Percentiles rank a stretch among this genome's conserved stretches.
Evolutionary conservation across 208 protist species (phyloP).

Genomic region (Kentomonas sorsogonicus): DNA sequence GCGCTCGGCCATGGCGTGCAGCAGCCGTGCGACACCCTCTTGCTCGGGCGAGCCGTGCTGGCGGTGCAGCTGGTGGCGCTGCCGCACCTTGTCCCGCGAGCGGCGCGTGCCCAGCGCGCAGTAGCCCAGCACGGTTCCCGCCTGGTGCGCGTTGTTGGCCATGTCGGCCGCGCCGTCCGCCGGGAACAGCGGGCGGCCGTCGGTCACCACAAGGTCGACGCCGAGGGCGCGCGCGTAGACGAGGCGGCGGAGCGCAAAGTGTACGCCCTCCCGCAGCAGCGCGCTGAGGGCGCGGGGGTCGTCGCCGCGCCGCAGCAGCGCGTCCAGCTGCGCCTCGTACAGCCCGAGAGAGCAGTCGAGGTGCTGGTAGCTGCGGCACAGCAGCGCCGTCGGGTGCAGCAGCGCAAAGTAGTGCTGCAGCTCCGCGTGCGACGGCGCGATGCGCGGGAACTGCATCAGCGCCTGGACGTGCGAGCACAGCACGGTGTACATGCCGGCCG

Average conservation of each 20-base stretch:
- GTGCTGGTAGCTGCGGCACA: slow-evolving; percentile 12
- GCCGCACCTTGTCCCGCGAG: slow-evolving; percentile 52
- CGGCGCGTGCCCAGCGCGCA: slow-evolving; percentile 51
- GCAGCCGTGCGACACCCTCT: slow-evolving; percentile 31
- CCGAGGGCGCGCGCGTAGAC: slow-evolving; percentile 78
- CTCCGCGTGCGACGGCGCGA: slow-evolving; percentile 40
- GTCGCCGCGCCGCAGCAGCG: slow-evolving; percentile 41
- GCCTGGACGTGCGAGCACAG: slow-evolving; percentile 58
- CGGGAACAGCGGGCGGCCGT: slow-evolving; percentile 48
- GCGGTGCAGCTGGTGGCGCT: slow-evolving; percentile 48
- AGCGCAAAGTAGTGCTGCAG: slow-evolving; percentile 56
- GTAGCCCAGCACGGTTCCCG: slow-evolving; percentile 25
- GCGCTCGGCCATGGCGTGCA: slow-evolving; percentile 48
- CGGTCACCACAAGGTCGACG: slow-evolving; percentile 48
- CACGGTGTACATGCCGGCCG: slow-evolving; percentile 50
- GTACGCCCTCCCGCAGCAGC: slow-evolving; percentile 45
- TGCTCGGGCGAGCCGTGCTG: slow-evolving; percentile 46
- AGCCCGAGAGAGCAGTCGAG: slow-evolving; percentile 36
- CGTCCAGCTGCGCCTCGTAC: slow-evolving; percentile 48
- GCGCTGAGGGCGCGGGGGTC: slow-evolving; percentile 26
- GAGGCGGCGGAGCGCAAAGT: slow-evolving; percentile 69
- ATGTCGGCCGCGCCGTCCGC: slow-evolving; percentile 30
- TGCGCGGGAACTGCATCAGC: slow-evolving; percentile 31
- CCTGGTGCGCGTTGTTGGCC: slow-evolving; percentile 23
- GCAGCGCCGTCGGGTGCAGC: slow-evolving; percentile 33